Evolutionary conservation across 2,329 filamentous ascomycete genomes (phyloP).

Genomic region (Trichoderma gracile): DNA sequence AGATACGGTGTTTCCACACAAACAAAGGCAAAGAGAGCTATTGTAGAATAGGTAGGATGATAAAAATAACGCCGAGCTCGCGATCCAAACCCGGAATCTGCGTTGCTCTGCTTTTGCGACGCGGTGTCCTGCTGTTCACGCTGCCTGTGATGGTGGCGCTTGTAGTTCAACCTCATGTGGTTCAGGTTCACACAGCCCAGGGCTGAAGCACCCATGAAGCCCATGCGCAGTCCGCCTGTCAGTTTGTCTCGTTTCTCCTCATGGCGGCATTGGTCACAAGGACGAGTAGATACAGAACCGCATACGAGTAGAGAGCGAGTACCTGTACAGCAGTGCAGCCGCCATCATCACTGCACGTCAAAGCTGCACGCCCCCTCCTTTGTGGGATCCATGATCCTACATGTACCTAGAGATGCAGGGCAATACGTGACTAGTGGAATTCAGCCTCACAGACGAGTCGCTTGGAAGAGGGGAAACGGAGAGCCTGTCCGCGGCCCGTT

Average conservation of each 20-base stretch:
- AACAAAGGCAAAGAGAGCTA: background rate
- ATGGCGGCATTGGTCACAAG: background rate
- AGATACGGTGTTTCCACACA: background rate
- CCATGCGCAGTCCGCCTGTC: background rate
- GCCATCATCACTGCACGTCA: background rate
- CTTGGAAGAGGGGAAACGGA: slow-evolving; percentile 3
- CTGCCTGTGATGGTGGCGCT: slow-evolving; percentile 12
- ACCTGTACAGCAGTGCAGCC: background rate
- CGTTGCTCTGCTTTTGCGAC: background rate
- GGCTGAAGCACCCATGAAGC: slow-evolving; percentile 2
- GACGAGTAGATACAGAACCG: background rate
- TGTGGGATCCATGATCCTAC: background rate
- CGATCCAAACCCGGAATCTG: background rate
- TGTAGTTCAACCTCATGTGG: background rate
- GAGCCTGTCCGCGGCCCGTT: slow-evolving; percentile 9
- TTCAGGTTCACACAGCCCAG: slow-evolving; percentile 11
- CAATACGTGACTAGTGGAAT: slow-evolving; percentile 4
- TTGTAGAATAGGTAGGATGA: too few relatives aligned
- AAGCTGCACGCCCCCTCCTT: slow-evolving; percentile 17
- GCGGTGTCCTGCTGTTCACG: background rate
- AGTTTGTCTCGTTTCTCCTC: too few relatives aligned
- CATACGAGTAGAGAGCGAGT: background rate
- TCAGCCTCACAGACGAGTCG: slow-evolving; percentile 18
- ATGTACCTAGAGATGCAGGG: background rate
- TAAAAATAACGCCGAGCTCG: background rate